A percentile compares a stretch with the other conserved stretches of the same genome.
phyloP scores from a whole-genome alignment of 768 basidiomycete genomes.

The Leccinum longicurvipes region DNA sequence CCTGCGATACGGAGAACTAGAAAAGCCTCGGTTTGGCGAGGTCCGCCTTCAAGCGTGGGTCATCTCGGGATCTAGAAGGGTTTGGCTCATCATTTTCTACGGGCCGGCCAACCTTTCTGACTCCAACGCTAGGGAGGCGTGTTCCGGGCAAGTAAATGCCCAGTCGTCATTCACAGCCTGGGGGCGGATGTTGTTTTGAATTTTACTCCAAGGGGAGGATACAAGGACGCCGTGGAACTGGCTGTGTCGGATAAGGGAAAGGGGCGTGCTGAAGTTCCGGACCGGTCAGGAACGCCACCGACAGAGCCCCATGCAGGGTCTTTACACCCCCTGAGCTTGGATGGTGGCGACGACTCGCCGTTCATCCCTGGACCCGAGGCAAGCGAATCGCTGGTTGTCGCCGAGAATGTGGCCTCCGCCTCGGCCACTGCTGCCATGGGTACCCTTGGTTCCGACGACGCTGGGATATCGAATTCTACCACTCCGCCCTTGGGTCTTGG shows the following conservation, averaged over 20 bases:
- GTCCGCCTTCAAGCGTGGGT: slow-evolving; percentile 43
- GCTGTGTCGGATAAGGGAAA: slow-evolving; percentile 11
- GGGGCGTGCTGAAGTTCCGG: slow-evolving; percentile 3
- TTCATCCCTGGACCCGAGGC: not conserved
- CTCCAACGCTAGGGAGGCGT: slow-evolving; percentile 19
- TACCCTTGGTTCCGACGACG: not conserved
- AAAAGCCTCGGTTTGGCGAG: slow-evolving; percentile 31
- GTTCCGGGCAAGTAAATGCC: slow-evolving; percentile 21
- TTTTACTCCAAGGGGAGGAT: slow-evolving; percentile 25
- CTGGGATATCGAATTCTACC: not conserved
- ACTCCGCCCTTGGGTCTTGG: not conserved
- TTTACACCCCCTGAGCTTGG: not conserved
- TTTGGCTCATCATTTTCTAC: slow-evolving; percentile 4
- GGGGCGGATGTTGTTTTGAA: slow-evolving; percentile 24
- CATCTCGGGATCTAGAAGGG: slow-evolving; percentile 38
- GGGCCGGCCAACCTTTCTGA: not conserved
- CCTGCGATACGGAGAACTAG: slow-evolving; percentile 34
- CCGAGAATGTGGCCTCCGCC: not conserved
- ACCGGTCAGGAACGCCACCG: slow-evolving; percentile 5
- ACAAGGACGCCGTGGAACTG: slow-evolving; percentile 3
- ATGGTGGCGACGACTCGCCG: not conserved
- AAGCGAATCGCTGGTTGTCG: not conserved
- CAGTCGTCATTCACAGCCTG: slow-evolving; percentile 24
- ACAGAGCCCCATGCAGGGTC: not conserved
- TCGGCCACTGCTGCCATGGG: slow-evolving; percentile 5